Base-by-base conservation (phyloP, 352 stramenopile genomes). In the Globisporangium emineosum region DNA sequence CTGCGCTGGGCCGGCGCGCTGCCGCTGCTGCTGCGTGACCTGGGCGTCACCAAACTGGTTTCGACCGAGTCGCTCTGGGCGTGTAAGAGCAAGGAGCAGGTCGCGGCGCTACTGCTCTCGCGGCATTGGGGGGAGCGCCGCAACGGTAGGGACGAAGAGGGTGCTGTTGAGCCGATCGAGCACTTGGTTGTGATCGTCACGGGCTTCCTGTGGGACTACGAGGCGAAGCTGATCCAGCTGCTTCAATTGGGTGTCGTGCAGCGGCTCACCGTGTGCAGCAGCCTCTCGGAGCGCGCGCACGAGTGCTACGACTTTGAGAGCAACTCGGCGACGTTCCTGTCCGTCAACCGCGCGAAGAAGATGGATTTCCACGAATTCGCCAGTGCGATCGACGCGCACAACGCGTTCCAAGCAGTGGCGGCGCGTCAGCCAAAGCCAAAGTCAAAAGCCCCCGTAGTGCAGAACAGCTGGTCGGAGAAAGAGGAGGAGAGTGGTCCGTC, bases 141-240 rank as follows among this genome's bases (percentile, higher is more conserved):
- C n/a, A 9, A 51, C 27, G 15, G 6, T n/a, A 27, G 21, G 19
- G 9, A 1, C 45, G 54, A 37, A 47, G 37, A 56, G 25, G 27
- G 59, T 2, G 30, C 52, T 3, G 27, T 52, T 5, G 51, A 78
- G 40, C 63, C 35, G 47, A 64, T 80, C 32, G 62, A 67, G 30
- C 75, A 84, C 32, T 45, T 93, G n/a, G 78, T 80, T 35, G 33
- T 93, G 29, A 17, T 91, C 1, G 57, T 89, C 19, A 72, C 72
- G 17, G 77, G 73, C 0, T 90, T 90, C 51, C 60, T 91, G 19
- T 91, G 83, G 83, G 73, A 87, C 63, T 90, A 86, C 29, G 73
- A 87, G 54, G 30, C 57, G 35, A 27, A 60, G 4, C 54, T 91
- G 13, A 49, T 59, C 40, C 65, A 56, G 27, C 58, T 91, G 35